These are phyloP conservation scores for Panicum hallii DNA, from an alignment of 202 grass and related monocot species.

Conservation along the genomic window DNA sequence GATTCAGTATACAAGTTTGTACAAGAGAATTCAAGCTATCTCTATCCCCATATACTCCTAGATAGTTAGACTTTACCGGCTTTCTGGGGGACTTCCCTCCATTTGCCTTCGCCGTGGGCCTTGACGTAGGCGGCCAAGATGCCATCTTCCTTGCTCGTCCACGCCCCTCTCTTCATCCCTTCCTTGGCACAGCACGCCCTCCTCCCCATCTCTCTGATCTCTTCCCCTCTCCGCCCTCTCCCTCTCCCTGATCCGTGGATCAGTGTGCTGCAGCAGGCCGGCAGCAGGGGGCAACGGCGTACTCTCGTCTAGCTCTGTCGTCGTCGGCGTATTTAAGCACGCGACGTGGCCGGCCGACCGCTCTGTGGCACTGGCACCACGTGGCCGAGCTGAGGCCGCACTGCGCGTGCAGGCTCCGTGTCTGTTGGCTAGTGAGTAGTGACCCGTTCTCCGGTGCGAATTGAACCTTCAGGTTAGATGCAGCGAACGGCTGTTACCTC, in stretches of 20 bases:
- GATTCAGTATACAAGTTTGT: too few species aligned
- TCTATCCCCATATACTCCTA: too few species aligned
- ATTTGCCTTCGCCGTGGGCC: slow-evolving; percentile 74
- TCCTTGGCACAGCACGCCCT: slow-evolving; percentile 81
- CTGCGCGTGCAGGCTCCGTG: background rate
- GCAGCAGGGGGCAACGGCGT: background rate
- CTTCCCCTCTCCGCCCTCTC: background rate
- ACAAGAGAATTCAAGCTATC: too few species aligned
- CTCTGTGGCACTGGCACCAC: background rate
- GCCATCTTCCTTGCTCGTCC: slow-evolving; percentile 73
- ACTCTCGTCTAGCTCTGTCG: slow-evolving; percentile 1
- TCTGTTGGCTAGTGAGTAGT: background rate
- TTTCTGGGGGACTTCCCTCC: slow-evolving; percentile 80
- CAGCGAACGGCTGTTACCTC: too few species aligned
- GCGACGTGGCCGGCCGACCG: background rate
- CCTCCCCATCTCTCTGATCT: slow-evolving; percentile 58
- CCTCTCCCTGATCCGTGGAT: background rate
- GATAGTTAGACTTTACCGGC: slow-evolving; percentile 48
- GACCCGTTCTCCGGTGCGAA: too few species aligned
- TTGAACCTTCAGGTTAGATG: too few species aligned
- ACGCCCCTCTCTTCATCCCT: slow-evolving; percentile 77
- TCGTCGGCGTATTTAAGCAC: slow-evolving; percentile 32
- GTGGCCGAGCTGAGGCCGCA: slow-evolving; percentile 38
- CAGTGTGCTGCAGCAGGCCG: background rate
- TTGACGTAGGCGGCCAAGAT: slow-evolving; percentile 65